Evolutionary conservation across 179 eudicot genomes (phyloP), one percentile per base, ranked within the genome.

Genomic region (Monotropa hypopitys): DNA sequence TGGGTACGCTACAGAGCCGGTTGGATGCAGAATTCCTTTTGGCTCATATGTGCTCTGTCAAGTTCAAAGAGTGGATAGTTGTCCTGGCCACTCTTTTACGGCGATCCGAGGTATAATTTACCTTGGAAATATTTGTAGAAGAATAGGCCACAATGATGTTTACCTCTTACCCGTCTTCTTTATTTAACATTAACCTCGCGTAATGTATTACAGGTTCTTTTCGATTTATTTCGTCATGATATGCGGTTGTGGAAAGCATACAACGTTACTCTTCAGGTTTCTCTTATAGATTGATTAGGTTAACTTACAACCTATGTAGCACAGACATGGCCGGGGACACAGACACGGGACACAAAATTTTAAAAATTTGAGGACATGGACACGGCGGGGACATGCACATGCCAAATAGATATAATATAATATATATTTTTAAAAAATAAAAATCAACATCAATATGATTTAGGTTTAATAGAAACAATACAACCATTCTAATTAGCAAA

Each of bases 1-100:
- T 93, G 97, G 89, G 80, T 53, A 93, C 89, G 8, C 84, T 95
- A 81, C 99, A 95, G 81, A 95, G 91, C 85, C 92, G 99, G 42
- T 85, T 95, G 88, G 99, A 95, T 83, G 99, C 99, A 67, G 99
- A 95, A 81, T 95, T 95, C 79, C 93, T 95, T 54, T 86, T 95
- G 87, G 90, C 98, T 73, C 95, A 95, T 61, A 95, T 95, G 99
- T 95, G 99, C 83, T 91, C 99, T 71, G 97, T 95, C 84, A 95
- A 95, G 85, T 95, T 95, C 81, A 93, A 95, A 81, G 99, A 95
- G 81, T 95, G 99, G 99, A 91, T 95, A 49, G 98, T 95, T 71
- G 93, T 95, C 57, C 90, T 93, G 82, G 99, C 99, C 69, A 95
- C 99, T 74, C 90, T 95, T 51, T 82, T 95, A 80, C 88, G 98